These are phyloP conservation scores for Calonectria henricotiae DNA, from an alignment of 2,329 filamentous ascomycete genomes.

Conservation along the genomic window DNA sequence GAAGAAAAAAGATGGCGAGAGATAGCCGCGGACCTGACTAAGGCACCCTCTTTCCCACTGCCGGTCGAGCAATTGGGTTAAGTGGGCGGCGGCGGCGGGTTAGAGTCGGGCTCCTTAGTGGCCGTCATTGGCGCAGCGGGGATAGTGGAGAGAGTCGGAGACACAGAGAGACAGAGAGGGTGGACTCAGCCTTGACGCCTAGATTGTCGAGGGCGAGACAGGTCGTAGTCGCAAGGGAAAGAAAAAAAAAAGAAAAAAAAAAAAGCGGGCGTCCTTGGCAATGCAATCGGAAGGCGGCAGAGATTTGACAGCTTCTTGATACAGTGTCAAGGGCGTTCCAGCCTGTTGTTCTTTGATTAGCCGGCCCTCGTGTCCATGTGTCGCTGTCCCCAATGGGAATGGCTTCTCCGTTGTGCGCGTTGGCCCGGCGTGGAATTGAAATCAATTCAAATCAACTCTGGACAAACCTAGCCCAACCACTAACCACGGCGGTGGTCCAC, in stretches of 20 bases:
- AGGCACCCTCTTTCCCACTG: not conserved
- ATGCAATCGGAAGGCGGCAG: not conserved
- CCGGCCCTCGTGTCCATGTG: not conserved
- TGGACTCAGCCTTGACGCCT: not conserved
- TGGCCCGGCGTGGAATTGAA: constrained; percentile 21
- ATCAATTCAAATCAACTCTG: constrained; percentile 21
- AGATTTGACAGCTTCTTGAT: constrained; percentile 1
- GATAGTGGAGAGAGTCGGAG: constrained; percentile 18
- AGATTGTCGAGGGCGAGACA: not conserved
- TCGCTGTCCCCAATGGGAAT: constrained; percentile 18
- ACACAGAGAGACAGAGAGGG: not conserved
- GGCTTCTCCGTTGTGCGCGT: constrained; percentile 14
- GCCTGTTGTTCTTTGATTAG: constrained; percentile 10
- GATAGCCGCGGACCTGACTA: constrained; percentile 23
- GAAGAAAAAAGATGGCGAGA: not conserved
- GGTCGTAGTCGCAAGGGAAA: not conserved
- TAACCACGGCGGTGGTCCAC: constrained; percentile 23
- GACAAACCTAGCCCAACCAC: constrained; percentile 19
- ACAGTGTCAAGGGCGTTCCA: constrained; percentile 8
- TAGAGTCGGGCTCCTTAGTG: constrained; percentile 19
- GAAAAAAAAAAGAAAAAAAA: not conserved
- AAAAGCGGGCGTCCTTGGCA: not conserved
- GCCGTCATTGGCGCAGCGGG: constrained; percentile 21
- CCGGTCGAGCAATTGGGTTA: constrained; percentile 12
- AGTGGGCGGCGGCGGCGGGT: constrained; percentile 7